Base-by-base conservation (phyloP, 768 basidiomycete species). In the Russula sp. region DNA sequence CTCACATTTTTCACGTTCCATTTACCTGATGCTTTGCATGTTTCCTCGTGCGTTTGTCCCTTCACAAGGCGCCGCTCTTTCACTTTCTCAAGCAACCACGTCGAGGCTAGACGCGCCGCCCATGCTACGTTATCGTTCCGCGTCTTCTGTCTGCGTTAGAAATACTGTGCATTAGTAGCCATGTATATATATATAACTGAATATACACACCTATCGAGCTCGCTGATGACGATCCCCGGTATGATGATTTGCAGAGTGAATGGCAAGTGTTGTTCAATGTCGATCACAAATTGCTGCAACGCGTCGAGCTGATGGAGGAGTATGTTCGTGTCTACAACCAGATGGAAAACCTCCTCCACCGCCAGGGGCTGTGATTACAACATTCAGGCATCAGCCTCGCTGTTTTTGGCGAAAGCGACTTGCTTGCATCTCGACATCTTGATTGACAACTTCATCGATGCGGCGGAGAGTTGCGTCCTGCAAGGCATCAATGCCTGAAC, bases 301-400 rank as follows among this genome's bases (percentile, higher is more conserved):
- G 82, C 78, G 58, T 84, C 83, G 63, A 91, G 80, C 64, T 84
- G 78, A 70, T 85, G 83, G 68, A 90, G 73, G 32, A 94, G 76
- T 64, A 92, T 82, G 68, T 93, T 94, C 34, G 91, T 93, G 70
- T 94, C 91, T 37, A 91, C 71, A 16, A 93, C 81, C 55, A 92
- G 69, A 67, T 80, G 82, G 18, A 76, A 74, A 40, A 75, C 70
- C 61, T 68, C 47, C 27, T 59, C 39, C 35, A 53, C 62, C 14
- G 55, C 48, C 40, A 55, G 48, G 13, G 63, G 37, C 56, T 68
- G n/a, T 32, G 37, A 31, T 39, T 6, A 27, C 7, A 34, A 22
- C 32, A 35, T 64, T 39, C 42, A 35, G 35, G 40, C 9, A 35
- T 52, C 27, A 34, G 31, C 34, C 22, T 44, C 16, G 14, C 27